Percentiles rank a stretch among this genome's conserved stretches.
phyloP scores from a whole-genome alignment of 495 filamentous ascomycete genomes.

The Melanomma pulvis-pyrius region DNA sequence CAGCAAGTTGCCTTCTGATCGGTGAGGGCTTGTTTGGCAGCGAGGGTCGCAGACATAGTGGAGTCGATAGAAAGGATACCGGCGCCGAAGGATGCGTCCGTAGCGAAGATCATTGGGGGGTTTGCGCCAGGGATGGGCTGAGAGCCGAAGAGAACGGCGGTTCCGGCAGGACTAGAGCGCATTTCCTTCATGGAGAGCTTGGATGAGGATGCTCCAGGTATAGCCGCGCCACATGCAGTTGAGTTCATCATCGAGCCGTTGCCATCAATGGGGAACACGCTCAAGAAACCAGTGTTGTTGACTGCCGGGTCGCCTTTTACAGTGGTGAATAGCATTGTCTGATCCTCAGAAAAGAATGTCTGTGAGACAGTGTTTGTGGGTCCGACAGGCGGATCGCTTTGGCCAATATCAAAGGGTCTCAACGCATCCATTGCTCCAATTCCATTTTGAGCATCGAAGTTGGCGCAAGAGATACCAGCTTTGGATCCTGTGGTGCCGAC shows the following conservation, averaged over 20 bases:
- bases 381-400: conserved; percentile 58
- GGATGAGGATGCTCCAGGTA: conserved; percentile 7
- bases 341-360: conserved; percentile 58
- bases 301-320: conserved; percentile 59
- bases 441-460: conserved; percentile 45
- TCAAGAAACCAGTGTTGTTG: conserved; percentile 60
- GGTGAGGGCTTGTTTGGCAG: conserved; percentile 42
- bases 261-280: conserved; percentile 49
- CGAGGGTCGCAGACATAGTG: neutral
- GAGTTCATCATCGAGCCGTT: neutral
- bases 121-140: conserved; percentile 47
- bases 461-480: conserved; percentile 58
- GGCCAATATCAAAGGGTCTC: conserved; percentile 51
- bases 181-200: conserved; percentile 39
- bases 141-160: conserved; percentile 59
- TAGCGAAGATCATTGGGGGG: conserved; percentile 50
- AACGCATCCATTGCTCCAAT: conserved; percentile 51
- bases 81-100: conserved; percentile 60
- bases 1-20: conserved; percentile 62
- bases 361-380: conserved; percentile 59
- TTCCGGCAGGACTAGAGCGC: conserved; percentile 45
- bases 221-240: neutral
- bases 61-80: conserved; percentile 48
- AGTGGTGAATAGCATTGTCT: conserved; percentile 53
- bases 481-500: conserved; percentile 57